Evolutionary conservation across 2,329 filamentous ascomycete genomes (phyloP), one percentile per base, ranked within the genome.

Genomic region (Cladobotryum protrusum): DNA sequence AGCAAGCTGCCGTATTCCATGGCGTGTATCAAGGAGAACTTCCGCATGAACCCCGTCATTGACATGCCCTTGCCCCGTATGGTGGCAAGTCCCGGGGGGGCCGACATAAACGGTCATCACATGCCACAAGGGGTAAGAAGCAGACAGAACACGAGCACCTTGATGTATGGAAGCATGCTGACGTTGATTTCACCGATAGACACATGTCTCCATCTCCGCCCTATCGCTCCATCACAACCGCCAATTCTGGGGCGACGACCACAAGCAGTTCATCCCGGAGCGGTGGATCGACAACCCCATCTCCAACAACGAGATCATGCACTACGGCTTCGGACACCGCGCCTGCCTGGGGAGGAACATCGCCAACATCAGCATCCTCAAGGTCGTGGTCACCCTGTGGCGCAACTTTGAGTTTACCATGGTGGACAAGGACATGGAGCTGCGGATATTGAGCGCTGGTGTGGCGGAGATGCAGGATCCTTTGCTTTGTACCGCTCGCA

Each of bases 11-110:
- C 43, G 8, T 45, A 45, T 35, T 29, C 43, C 24, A 45, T 45
- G 43, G 43, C 43, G 13, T 45, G 43, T 15, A 45, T 45, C 43
- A 34, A 45, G 29, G 43, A 45, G 29, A 45, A 29, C 15, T 45
- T 45, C 43, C 43, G 43, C 17, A 34, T 45, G 15, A 45, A 17
- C 9, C 43, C 43, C 4, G 43, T 34, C 29, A 34, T 45, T 32
- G 35, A 32, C 18, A 45, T 45, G 43, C 43, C 43, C 11, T 19
- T 45, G 6, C 29, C 24, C 4, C 43, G 43, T 14, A 29, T 34
- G 7, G 43, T 45, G 18, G 20, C 43, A 34, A n/a, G 14, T n/a
- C 35, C 17, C 14, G 35, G 14, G 14, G 35, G 35, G 35, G 7
- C 8, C 14, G 14, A 18, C 14, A 37, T 37, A n/a, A 18, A 12